Base-by-base conservation (phyloP, 352 stramenopile species). In the Discostella stelligera region DNA sequence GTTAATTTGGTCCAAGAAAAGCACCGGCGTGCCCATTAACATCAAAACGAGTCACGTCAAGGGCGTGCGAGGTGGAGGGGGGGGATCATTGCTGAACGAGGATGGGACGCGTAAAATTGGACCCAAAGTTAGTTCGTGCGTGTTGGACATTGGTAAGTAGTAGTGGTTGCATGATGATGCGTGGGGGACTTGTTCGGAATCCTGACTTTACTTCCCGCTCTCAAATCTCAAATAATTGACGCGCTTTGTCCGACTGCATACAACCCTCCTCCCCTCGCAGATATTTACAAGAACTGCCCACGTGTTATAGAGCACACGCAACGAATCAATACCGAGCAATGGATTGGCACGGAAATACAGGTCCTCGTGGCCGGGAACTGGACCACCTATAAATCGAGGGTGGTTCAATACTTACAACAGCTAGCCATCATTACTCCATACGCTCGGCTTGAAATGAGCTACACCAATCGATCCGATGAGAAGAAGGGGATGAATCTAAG, bases 1-100 rank as follows among this genome's bases (percentile, higher is more conserved):
- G 9, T 78, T 97, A 54, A 97, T 97, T 66, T 97, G 94, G 94
- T 88, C 76, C 48, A 95, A 96, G 77, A 96, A 96, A 70, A 92
- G 77, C 60, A 95, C 91, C 2, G 92, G 91, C 0, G 75, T 95
- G 30, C 94, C 94, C 2, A 95, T 97, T 74, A 67, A 79, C 46
- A 83, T 95, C 3, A 85, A 71, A 13, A 94, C 84, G 2, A 82
- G 82, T 39, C 83, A 92, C 74, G 75, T 78, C 6, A 78, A 56
- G 37, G 71, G 72, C 13, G 61, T 55, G 30, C 52, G 60, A 49
- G 63, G 67, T 13, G 71, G 74, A 18, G 53, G 64, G 23, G 60
- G 60, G 2, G 37, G 37, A 44, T 66, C 50, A 7, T 27, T 74
- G 20, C 14, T 81, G 27, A 62, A 71, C 37, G 64, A 82, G 20